Percentiles rank a stretch among this genome's conserved stretches.
These are phyloP conservation scores for Cyclocybe cylindracea DNA, from an alignment of 768 basidiomycete genomes.

Conservation along the genomic window DNA sequence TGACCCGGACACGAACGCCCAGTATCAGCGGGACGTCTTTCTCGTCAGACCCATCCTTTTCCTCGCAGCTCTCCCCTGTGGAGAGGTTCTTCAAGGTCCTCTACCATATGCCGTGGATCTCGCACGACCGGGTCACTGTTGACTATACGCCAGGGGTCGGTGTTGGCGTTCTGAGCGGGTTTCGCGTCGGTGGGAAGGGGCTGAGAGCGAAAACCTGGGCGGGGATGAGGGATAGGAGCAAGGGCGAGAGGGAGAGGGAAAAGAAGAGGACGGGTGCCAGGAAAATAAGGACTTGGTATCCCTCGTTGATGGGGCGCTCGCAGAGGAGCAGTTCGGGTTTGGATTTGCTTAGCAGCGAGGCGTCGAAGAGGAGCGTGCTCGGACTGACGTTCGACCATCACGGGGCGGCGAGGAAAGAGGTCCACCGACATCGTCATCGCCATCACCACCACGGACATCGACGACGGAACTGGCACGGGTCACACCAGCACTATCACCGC, in stretches of 20 bases:
- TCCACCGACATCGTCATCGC: slow-evolving; percentile 13
- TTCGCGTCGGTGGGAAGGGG: not conserved
- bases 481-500: slow-evolving; percentile 21
- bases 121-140: slow-evolving; percentile 44
- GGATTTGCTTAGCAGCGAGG: slow-evolving; percentile 34
- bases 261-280: slow-evolving; percentile 13
- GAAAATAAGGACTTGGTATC: slow-evolving; percentile 36
- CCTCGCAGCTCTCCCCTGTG: slow-evolving; percentile 36
- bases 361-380: slow-evolving; percentile 15
- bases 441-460: slow-evolving; percentile 9
- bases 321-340: slow-evolving; percentile 25
- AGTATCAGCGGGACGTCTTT: slow-evolving; percentile 22
- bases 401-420: slow-evolving; percentile 7
- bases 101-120: too few relatives aligned
- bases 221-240: not conserved
- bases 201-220: not conserved
- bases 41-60: slow-evolving; percentile 37
- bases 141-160: slow-evolving; percentile 42
- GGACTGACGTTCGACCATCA: slow-evolving; percentile 17
- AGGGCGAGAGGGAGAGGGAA: slow-evolving; percentile 3
- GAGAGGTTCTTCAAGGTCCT: slow-evolving; percentile 42
- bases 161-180: not conserved
- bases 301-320: slow-evolving; percentile 20
- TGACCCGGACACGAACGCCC: not conserved
- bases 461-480: slow-evolving; percentile 14